Conservation (phyloP, 1,284 basidiomycete species). For the Naganishia sp. region DNA sequence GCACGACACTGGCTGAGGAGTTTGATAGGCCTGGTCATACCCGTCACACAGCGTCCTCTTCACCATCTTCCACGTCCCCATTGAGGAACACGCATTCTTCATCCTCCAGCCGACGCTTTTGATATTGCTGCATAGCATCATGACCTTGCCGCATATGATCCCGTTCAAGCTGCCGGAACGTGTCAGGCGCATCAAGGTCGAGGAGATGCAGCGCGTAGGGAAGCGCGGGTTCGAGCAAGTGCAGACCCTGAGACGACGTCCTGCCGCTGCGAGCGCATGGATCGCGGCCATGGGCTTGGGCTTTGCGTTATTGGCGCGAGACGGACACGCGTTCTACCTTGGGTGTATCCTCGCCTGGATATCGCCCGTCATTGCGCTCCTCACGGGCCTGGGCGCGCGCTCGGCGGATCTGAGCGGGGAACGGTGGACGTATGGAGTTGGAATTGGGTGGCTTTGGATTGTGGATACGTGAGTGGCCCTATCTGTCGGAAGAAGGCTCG, state of each 20-base stretch:
- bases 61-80: slow-evolving; percentile 41
- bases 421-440: slow-evolving; percentile 30
- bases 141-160: slow-evolving; percentile 37
- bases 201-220: slow-evolving; percentile 5
- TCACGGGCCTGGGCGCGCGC: slow-evolving; percentile 42
- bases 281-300: slow-evolving; percentile 33
- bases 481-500: neutral
- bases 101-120: slow-evolving; percentile 45
- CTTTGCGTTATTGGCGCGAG: slow-evolving; percentile 33
- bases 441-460: slow-evolving; percentile 39
- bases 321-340: slow-evolving; percentile 40
- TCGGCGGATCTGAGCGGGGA: slow-evolving; percentile 4
- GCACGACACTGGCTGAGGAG: slow-evolving; percentile 30
- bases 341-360: slow-evolving; percentile 47
- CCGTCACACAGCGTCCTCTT: slow-evolving; percentile 41
- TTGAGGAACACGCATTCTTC: slow-evolving; percentile 51
- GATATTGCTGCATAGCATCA: slow-evolving; percentile 40
- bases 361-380: slow-evolving; percentile 40
- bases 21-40: slow-evolving; percentile 40
- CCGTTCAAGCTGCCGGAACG: slow-evolving; percentile 36
- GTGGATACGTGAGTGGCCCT: slow-evolving; percentile 45
- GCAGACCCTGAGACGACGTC: slow-evolving; percentile 43
- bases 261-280: slow-evolving; percentile 37
- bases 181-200: neutral
- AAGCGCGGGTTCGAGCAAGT: slow-evolving; percentile 22